A percentile compares a stretch with the other conserved stretches of the same genome.
phyloP scores from a whole-genome alignment of 768 basidiomycete genomes.

The Mycena vitilis region DNA sequence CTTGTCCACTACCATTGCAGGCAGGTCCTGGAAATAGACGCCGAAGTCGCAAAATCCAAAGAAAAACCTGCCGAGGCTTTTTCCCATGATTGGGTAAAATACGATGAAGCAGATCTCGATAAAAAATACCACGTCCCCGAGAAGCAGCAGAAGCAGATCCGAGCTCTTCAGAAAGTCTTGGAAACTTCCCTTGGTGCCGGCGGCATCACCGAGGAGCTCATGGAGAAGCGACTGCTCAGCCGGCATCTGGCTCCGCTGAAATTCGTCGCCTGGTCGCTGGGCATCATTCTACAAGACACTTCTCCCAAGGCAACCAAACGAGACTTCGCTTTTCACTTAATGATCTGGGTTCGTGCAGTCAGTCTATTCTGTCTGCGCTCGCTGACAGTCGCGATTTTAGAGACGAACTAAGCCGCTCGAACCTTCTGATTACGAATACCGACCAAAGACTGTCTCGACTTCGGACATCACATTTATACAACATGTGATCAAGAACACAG shows the following conservation, averaged over 20 bases:
- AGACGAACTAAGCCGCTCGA: constrained; percentile 9
- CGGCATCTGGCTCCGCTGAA: background rate
- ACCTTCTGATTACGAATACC: too few relatives aligned
- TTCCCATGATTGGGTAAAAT: constrained; percentile 10
- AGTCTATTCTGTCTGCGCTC: background rate
- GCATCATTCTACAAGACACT: too few relatives aligned
- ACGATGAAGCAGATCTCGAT: background rate
- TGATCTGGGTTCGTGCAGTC: too few relatives aligned
- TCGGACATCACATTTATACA: constrained; percentile 33
- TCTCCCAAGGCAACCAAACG: too few relatives aligned
- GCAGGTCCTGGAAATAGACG: constrained; percentile 30
- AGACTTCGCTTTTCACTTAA: too few relatives aligned
- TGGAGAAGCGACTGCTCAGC: background rate
- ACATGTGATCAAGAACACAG: constrained; percentile 39
- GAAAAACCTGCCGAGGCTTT: background rate
- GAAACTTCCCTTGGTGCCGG: too few relatives aligned
- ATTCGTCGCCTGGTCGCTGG: too few relatives aligned
- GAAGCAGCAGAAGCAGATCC: background rate
- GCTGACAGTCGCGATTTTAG: background rate
- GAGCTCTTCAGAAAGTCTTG: background rate
- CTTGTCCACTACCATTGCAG: constrained; percentile 34
- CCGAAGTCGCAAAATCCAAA: constrained; percentile 4
- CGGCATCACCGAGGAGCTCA: background rate
- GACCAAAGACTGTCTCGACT: constrained; percentile 8
- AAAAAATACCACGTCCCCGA: background rate